A percentile compares a stretch with the other conserved stretches of the same genome.
Conservation (phyloP, 2,329 filamentous ascomycete species). For the Seiridium cupressi region DNA sequence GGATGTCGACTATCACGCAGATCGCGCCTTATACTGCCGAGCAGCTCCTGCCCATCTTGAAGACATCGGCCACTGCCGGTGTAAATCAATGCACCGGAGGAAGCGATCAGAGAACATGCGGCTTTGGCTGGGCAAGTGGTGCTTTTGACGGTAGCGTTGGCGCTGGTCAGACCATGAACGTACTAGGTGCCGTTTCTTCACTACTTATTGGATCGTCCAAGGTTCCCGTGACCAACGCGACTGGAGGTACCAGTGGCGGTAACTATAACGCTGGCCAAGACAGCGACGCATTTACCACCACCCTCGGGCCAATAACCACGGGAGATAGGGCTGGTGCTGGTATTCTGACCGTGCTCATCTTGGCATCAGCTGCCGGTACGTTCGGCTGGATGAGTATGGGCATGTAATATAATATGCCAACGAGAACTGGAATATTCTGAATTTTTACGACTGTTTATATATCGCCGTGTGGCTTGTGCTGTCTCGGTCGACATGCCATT, state of each 20-base stretch:
- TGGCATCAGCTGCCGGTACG: constrained; percentile 36
- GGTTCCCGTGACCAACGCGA: constrained; percentile 40
- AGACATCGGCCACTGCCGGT: constrained; percentile 37
- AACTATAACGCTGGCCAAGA: constrained; percentile 39
- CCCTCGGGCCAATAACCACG: constrained; percentile 35
- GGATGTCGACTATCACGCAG: constrained; percentile 41
- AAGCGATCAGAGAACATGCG: constrained; percentile 41
- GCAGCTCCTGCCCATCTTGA: constrained; percentile 32
- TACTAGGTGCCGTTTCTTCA: constrained; percentile 52
- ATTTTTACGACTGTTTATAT: background rate
- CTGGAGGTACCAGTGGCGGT: constrained; percentile 51
- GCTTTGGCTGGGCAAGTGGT: constrained; percentile 44
- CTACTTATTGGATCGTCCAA: constrained; percentile 43
- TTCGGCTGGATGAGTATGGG: constrained; percentile 50
- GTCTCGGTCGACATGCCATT: background rate
- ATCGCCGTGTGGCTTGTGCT: background rate
- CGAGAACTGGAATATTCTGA: background rate
- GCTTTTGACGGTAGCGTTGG: constrained; percentile 53
- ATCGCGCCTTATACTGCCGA: constrained; percentile 35
- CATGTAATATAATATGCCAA: constrained; percentile 16
- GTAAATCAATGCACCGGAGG: constrained; percentile 33
- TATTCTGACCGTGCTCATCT: constrained; percentile 44
- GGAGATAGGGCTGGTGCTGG: constrained; percentile 46
- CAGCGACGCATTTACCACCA: constrained; percentile 30
- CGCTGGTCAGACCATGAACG: constrained; percentile 61